phyloP scores from a whole-genome alignment of 192 early-diverging fungal species.

The Podochytrium sp. region DNA sequence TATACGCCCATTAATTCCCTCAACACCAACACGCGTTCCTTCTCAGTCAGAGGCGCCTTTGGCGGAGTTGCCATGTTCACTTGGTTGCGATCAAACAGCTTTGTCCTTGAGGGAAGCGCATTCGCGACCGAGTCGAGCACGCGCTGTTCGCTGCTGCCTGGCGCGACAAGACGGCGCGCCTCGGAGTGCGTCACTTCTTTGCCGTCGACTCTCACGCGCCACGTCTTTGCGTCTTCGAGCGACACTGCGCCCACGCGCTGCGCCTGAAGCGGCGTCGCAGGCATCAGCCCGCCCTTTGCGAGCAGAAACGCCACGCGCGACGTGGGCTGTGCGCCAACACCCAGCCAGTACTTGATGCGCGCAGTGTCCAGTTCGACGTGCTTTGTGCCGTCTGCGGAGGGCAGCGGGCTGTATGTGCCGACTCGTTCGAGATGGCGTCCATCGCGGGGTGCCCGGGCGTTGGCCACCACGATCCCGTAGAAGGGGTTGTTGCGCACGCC shows the following conservation, averaged over 20 bases:
- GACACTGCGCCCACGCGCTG: constrained; percentile 46
- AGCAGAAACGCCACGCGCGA: constrained; percentile 87
- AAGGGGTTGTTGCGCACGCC: constrained; percentile 88
- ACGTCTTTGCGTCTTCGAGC: constrained; percentile 50
- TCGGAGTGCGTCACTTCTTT: constrained; percentile 30
- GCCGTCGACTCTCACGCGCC: constrained; percentile 46
- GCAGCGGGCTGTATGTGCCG: constrained; percentile 89
- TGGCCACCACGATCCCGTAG: constrained; percentile 93
- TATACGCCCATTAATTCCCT: constrained; percentile 35
- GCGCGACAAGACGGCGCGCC: not conserved
- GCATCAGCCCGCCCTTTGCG: constrained; percentile 74
- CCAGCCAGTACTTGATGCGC: constrained; percentile 96
- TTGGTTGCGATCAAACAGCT: not conserved
- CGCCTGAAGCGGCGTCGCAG: constrained; percentile 59
- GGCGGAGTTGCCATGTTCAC: constrained; percentile 23
- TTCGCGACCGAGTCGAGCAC: constrained; percentile 5
- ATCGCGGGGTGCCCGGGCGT: constrained; percentile 76
- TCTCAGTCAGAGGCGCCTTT: constrained; percentile 27
- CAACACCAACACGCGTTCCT: constrained; percentile 42
- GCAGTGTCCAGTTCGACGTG: constrained; percentile 84
- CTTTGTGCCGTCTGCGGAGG: constrained; percentile 66
- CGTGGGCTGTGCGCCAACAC: constrained; percentile 94
- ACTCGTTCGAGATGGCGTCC: constrained; percentile 90
- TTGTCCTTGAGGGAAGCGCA: not conserved
- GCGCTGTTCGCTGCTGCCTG: not conserved